These are phyloP conservation scores for Globisporangium mamillatum DNA, from an alignment of 352 stramenopile genomes.

Conservation along the genomic window DNA sequence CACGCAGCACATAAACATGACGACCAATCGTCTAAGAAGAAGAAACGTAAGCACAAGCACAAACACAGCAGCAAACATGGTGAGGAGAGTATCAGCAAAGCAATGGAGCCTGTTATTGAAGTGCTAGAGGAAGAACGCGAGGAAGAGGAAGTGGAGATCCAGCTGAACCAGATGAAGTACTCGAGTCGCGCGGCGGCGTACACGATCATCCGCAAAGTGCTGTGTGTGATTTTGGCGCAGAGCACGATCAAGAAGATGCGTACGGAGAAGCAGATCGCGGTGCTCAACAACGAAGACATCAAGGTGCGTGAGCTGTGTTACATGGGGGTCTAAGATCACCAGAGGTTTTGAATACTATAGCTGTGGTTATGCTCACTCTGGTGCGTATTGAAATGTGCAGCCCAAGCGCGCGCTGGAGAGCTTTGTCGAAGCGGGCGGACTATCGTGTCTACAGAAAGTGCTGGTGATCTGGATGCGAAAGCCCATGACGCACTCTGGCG, in stretches of 20 bases:
- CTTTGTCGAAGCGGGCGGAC: constrained; percentile 63
- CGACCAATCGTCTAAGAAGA: constrained; percentile 1
- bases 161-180: constrained; percentile 46
- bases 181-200: constrained; percentile 46
- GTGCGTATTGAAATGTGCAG: constrained; percentile 18
- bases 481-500: constrained; percentile 37
- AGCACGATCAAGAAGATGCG: constrained; percentile 39
- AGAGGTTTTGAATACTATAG: too few species aligned
- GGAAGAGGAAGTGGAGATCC: constrained; percentile 13
- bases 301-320: constrained; percentile 22
- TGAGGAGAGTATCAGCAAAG: not conserved
- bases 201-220: constrained; percentile 43
- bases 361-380: not conserved
- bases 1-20: not conserved
- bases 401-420: constrained; percentile 50
- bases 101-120: not conserved
- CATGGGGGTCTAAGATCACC: too few species aligned
- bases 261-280: constrained; percentile 50
- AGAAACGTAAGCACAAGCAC: constrained; percentile 24
- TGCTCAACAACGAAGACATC: constrained; percentile 65
- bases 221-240: constrained; percentile 52
- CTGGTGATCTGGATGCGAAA: constrained; percentile 52
- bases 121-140: constrained; percentile 12
- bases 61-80: constrained; percentile 17
- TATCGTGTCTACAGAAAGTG: constrained; percentile 47